Evolutionary conservation across 805 yeast species (phyloP).

Genomic region (Saccharomyces paradoxus): DNA sequence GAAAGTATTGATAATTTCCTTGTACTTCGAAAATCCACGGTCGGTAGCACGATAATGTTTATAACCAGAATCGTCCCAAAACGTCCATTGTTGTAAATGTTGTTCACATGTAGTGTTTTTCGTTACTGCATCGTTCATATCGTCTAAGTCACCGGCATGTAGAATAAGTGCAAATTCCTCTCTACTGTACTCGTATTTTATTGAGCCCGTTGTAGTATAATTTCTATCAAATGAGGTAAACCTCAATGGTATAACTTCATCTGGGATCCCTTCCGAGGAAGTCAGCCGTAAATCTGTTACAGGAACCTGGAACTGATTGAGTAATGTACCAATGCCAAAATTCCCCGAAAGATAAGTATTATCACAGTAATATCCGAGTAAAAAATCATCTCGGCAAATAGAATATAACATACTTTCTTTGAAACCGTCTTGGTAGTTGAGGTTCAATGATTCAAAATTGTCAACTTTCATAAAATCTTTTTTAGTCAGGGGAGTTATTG

Average conservation of each 20-base stretch:
- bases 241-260: constrained; percentile 6
- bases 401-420: constrained; percentile 15
- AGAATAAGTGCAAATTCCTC: neutral
- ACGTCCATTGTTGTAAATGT: neutral
- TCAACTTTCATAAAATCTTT: constrained; percentile 15
- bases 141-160: neutral
- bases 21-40: neutral
- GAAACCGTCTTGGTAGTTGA: constrained; percentile 14
- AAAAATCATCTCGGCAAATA: constrained; percentile 13
- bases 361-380: constrained; percentile 12
- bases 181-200: neutral
- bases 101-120: neutral
- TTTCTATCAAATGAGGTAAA: constrained; percentile 18
- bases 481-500: constrained; percentile 12
- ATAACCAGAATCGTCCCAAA: neutral
- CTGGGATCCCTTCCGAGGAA: constrained; percentile 4
- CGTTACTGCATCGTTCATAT: neutral
- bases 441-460: constrained; percentile 16
- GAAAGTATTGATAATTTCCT: neutral
- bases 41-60: neutral
- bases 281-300: constrained; percentile 11
- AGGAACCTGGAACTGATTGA: constrained; percentile 25
- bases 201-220: neutral
- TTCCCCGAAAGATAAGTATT: constrained; percentile 11
- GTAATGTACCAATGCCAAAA: constrained; percentile 21